Evolutionary conservation across 306 rosid genomes (phyloP).

Genomic region (Hippophae gyantsensis): DNA sequence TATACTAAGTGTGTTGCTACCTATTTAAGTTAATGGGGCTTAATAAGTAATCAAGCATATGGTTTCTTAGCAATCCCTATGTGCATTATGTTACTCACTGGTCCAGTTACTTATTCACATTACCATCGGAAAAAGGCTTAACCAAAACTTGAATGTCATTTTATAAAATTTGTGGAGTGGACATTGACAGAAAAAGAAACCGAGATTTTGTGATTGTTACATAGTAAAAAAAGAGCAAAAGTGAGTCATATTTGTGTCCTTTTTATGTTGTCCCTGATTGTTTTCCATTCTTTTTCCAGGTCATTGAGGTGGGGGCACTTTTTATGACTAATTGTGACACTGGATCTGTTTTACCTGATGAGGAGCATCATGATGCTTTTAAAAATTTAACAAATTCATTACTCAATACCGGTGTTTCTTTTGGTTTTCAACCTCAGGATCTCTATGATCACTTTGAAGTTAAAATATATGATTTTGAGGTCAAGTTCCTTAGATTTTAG

Average conservation of each 20-base stretch:
- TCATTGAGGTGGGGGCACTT: slow-evolving; percentile 41
- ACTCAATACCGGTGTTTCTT: slow-evolving; percentile 20
- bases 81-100: too few relatives aligned
- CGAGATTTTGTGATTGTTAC: too few relatives aligned
- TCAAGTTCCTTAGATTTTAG: slow-evolving; percentile 24
- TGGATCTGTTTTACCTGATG: slow-evolving; percentile 28
- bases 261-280: slow-evolving; percentile 7
- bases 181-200: too few relatives aligned
- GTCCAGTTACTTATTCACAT: too few relatives aligned
- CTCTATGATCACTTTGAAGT: slow-evolving; percentile 52
- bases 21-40: too few relatives aligned
- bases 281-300: slow-evolving; percentile 35
- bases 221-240: too few relatives aligned
- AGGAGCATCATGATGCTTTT: slow-evolving; percentile 25
- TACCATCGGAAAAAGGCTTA: too few relatives aligned
- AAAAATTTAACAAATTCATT: slow-evolving; percentile 37
- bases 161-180: too few relatives aligned
- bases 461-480: slow-evolving; percentile 60
- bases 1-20: too few relatives aligned
- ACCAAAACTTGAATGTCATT: too few relatives aligned
- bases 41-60: too few relatives aligned
- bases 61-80: too few relatives aligned
- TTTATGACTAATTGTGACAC: slow-evolving; percentile 26
- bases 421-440: slow-evolving; percentile 40
- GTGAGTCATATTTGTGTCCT: background rate